These are phyloP conservation scores for Pseudogymnoascus sp. DNA, from an alignment of 2,329 filamentous ascomycete genomes.

Conservation along the genomic window DNA sequence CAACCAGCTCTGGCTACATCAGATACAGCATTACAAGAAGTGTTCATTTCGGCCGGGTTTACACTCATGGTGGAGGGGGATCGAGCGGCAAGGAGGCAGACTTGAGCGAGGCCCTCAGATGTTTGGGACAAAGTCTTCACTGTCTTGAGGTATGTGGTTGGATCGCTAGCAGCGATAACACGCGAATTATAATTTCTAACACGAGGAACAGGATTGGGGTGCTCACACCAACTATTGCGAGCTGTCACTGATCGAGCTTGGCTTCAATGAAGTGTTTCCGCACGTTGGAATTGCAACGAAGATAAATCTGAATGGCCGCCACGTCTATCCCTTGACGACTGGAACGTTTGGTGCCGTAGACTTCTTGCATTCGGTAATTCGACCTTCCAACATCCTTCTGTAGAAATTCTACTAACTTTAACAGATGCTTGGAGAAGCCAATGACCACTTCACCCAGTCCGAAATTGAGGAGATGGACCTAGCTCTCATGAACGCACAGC, in stretches of 20 bases:
- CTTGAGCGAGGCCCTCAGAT: conserved; percentile 72
- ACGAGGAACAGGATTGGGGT: neutral
- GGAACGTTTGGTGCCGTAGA: conserved; percentile 74
- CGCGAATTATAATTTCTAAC: neutral
- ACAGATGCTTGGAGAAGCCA: conserved; percentile 56
- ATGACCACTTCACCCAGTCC: conserved; percentile 77
- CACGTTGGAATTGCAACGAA: conserved; percentile 63
- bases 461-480: conserved; percentile 76
- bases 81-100: conserved; percentile 63
- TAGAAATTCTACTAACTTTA: neutral
- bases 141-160: conserved; percentile 55
- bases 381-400: too few relatives aligned
- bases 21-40: conserved; percentile 66
- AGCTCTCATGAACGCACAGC: conserved; percentile 63
- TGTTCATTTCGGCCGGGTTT: conserved; percentile 71
- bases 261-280: conserved; percentile 61
- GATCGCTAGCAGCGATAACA: neutral
- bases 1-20: conserved; percentile 81
- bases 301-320: conserved; percentile 58
- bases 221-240: conserved; percentile 62
- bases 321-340: conserved; percentile 68
- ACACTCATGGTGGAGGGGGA: conserved; percentile 56
- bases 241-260: conserved; percentile 66
- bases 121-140: conserved; percentile 68
- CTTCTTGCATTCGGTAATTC: conserved; percentile 67